phyloP scores from a whole-genome alignment of 495 filamentous ascomycete species.

The Staphylotrichum longicolle region DNA sequence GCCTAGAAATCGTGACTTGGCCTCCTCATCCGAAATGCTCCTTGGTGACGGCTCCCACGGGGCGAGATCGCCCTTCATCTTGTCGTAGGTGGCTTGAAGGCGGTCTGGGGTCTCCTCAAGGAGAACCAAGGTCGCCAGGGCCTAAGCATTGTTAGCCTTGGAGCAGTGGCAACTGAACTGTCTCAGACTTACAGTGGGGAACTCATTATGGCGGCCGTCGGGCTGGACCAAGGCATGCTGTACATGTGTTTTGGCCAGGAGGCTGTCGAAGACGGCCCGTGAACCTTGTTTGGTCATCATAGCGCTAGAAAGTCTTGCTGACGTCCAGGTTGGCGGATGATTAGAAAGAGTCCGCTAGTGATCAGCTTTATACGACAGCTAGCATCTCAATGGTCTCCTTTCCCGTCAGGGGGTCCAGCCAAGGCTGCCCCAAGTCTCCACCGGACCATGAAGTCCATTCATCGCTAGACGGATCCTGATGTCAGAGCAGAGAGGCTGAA shows the following conservation, averaged over 20 bases:
- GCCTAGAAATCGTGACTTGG: slow-evolving; percentile 23
- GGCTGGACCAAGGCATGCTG: slow-evolving; percentile 31
- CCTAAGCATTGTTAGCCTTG: slow-evolving; percentile 19
- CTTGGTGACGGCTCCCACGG: slow-evolving; percentile 30
- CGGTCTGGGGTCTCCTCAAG: slow-evolving; percentile 21
- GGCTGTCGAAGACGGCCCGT: slow-evolving; percentile 26
- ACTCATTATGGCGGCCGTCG: slow-evolving; percentile 26
- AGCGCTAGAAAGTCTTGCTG: not conserved
- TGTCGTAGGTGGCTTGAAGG: slow-evolving; percentile 26
- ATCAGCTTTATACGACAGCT: not conserved
- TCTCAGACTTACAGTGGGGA: slow-evolving; percentile 25
- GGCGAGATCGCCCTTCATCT: slow-evolving; percentile 15
- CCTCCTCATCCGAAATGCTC: slow-evolving; percentile 23
- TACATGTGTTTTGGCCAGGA: slow-evolving; percentile 34
- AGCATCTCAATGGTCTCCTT: not conserved
- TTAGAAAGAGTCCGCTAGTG: not conserved
- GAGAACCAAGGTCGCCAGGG: slow-evolving; percentile 29
- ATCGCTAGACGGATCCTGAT: not conserved
- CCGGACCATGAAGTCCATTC: not conserved
- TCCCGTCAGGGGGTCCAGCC: not conserved
- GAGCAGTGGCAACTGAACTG: not conserved
- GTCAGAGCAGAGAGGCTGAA: slow-evolving; percentile 1
- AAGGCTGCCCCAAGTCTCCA: not conserved
- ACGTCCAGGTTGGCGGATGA: not conserved
- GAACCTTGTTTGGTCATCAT: slow-evolving; percentile 26